Evolutionary conservation across 768 basidiomycete genomes (phyloP).

Genomic region (Suillus placidus): DNA sequence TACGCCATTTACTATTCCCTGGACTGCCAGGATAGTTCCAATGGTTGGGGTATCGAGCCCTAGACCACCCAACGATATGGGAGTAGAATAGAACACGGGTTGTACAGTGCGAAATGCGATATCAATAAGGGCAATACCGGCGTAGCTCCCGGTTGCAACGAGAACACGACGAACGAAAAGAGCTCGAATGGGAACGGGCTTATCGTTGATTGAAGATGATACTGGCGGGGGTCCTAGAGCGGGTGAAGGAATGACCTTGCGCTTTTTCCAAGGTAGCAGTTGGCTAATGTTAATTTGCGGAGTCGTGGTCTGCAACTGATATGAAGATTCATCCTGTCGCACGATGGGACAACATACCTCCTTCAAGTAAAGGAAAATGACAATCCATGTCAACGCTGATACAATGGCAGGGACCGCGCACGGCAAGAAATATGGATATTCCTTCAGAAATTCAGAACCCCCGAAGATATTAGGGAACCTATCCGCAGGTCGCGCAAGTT

Average conservation of each 20-base stretch:
- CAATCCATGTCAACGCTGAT: slow-evolving; percentile 50
- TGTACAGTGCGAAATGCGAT: slow-evolving; percentile 55
- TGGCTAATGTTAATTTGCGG: background rate
- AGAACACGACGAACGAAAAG: slow-evolving; percentile 54
- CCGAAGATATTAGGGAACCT: slow-evolving; percentile 67
- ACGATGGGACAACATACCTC: slow-evolving; percentile 41
- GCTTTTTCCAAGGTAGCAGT: background rate
- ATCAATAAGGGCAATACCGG: slow-evolving; percentile 58
- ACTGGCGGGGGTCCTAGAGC: background rate
- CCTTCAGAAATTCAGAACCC: slow-evolving; percentile 53
- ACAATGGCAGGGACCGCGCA: slow-evolving; percentile 65
- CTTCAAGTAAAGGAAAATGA: slow-evolving; percentile 53
- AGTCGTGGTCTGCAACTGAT: background rate
- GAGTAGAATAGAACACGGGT: slow-evolving; percentile 27
- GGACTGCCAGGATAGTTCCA: slow-evolving; percentile 18
- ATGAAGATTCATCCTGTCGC: background rate
- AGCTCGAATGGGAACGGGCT: slow-evolving; percentile 45
- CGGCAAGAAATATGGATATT: slow-evolving; percentile 75
- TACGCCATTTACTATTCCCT: slow-evolving; percentile 34
- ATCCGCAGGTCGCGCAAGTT: slow-evolving; percentile 63
- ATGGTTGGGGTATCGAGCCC: slow-evolving; percentile 19
- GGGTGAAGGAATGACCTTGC: background rate
- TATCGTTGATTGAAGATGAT: background rate
- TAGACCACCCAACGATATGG: slow-evolving; percentile 17
- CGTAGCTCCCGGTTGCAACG: slow-evolving; percentile 60